phyloP scores from a whole-genome alignment of 106 monocot species.

The Dendrobium huoshanense region DNA sequence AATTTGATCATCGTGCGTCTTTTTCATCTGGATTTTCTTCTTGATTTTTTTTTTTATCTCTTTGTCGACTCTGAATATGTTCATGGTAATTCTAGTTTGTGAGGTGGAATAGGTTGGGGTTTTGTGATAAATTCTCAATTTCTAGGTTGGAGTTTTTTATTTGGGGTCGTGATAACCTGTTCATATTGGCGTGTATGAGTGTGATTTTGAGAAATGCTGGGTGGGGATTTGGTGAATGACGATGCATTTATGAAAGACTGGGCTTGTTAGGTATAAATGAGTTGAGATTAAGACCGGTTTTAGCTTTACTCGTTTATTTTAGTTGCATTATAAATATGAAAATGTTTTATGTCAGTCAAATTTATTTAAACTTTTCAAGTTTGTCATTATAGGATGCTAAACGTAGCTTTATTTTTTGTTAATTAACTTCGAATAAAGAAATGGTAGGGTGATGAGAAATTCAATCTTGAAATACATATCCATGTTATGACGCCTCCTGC shows the following conservation, averaged over 20 bases:
- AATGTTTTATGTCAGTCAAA: neutral
- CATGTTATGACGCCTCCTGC: neutral
- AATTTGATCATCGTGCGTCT: neutral
- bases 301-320: neutral
- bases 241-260: neutral
- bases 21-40: neutral
- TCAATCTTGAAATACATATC: neutral
- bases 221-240: neutral
- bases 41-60: neutral
- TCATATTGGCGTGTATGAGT: neutral
- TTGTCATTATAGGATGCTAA: too few species aligned
- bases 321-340: neutral
- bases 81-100: neutral
- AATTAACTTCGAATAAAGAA: neutral
- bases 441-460: neutral
- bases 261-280: neutral
- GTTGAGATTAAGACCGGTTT: neutral
- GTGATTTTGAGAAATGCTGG: neutral
- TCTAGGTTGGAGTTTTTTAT: neutral
- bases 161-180: neutral
- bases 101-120: neutral
- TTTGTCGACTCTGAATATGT: neutral
- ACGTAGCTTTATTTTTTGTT: neutral
- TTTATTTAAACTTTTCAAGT: too few species aligned
- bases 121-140: too few species aligned